phyloP scores from a whole-genome alignment of 192 early-diverging fungal genomes.

The Entrophospora sp. region DNA sequence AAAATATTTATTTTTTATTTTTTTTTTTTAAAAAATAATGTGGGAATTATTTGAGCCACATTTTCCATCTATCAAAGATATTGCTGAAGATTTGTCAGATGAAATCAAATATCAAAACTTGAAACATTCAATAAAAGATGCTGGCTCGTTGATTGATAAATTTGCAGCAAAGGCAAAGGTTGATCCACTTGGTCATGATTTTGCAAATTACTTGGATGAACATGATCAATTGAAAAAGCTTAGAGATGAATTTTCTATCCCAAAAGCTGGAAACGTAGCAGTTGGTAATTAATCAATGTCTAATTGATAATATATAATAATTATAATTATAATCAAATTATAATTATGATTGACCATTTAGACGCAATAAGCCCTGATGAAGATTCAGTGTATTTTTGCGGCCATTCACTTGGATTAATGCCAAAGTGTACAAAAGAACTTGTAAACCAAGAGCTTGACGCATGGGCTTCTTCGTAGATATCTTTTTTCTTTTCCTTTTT shows the following conservation, averaged over 20 bases:
- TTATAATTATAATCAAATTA: neutral
- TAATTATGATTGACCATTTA: neutral
- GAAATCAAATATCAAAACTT: conserved; percentile 12
- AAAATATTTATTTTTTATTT: too few species aligned
- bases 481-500: neutral
- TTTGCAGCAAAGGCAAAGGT: conserved; percentile 5
- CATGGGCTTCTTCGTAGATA: conserved; percentile 66
- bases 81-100: neutral
- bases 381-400: conserved; percentile 74
- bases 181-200: conserved; percentile 25
- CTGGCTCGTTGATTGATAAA: conserved; percentile 6
- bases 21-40: too few species aligned
- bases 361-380: conserved; percentile 25
- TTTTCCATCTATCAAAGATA: conserved; percentile 1
- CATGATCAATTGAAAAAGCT: conserved; percentile 47
- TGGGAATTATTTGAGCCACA: neutral
- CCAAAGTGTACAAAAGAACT: conserved; percentile 57
- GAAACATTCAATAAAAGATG: conserved; percentile 12
- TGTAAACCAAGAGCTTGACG: conserved; percentile 83
- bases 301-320: neutral
- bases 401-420: conserved; percentile 89
- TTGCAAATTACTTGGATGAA: conserved; percentile 54
- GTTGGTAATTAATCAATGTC: neutral
- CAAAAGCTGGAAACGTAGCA: conserved; percentile 41
- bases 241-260: conserved; percentile 66